These are phyloP conservation scores for Bryoglossum gracile DNA, from an alignment of 495 filamentous ascomycete species.

Conservation along the genomic window DNA sequence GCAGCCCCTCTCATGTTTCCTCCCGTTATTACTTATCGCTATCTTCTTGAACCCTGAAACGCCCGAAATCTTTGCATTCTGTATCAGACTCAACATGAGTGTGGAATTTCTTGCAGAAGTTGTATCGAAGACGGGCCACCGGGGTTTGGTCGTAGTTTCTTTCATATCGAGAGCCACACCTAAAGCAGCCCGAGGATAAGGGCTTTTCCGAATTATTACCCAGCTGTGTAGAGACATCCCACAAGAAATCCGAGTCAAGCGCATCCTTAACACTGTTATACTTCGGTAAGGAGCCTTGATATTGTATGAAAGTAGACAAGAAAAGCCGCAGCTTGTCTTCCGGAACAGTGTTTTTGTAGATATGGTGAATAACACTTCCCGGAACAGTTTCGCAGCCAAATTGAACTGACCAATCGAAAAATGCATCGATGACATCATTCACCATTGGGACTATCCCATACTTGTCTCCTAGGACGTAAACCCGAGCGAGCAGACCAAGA, in stretches of 20 bases:
- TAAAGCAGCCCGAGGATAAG: no score
- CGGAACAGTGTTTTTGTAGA: neutral
- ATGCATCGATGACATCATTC: neutral
- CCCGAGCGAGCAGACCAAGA: neutral
- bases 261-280: neutral
- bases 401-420: neutral
- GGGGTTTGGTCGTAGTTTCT: no score
- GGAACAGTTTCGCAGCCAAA: neutral
- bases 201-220: no score
- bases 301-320: neutral
- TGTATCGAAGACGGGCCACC: no score
- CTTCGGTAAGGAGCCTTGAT: neutral
- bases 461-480: constrained; percentile 4
- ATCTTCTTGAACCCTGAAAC: no score
- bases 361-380: neutral
- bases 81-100: no score
- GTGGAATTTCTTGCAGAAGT: no score
- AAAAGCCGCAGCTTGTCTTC: neutral
- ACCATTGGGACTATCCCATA: constrained; percentile 4
- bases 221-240: no score
- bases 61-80: no score
- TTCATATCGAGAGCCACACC: no score
- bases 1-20: no score
- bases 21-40: no score
- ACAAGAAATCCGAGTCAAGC: neutral